These are phyloP conservation scores for Didymella glomerata DNA, from an alignment of 2,329 filamentous ascomycete genomes.

Conservation along the genomic window DNA sequence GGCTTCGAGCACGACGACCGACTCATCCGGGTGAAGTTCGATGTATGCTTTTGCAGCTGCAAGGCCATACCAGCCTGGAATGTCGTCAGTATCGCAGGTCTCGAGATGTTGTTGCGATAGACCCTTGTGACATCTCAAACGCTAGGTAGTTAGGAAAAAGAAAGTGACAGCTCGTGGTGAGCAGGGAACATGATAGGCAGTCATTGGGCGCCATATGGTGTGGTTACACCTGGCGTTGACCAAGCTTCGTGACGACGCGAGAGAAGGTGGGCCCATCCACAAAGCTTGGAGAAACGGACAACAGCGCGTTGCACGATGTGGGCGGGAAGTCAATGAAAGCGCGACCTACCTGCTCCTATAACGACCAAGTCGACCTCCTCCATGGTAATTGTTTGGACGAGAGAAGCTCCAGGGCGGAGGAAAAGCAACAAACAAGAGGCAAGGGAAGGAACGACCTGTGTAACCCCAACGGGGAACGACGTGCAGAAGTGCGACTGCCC, in stretches of 20 bases:
- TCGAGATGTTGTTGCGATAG: not conserved
- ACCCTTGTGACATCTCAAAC: constrained; percentile 1
- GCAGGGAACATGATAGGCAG: constrained; percentile 2
- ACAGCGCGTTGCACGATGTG: not conserved
- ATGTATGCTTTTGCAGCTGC: constrained; percentile 46
- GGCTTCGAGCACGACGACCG: constrained; percentile 55
- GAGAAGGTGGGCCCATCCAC: not conserved
- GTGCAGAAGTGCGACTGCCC: constrained; percentile 1
- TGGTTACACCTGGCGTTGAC: not conserved
- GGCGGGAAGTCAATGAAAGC: not conserved
- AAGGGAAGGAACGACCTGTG: constrained; percentile 2
- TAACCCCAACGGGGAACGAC: not conserved
- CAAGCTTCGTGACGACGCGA: not conserved
- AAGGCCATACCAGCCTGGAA: constrained; percentile 45
- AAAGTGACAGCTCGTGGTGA: constrained; percentile 5
- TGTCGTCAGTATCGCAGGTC: constrained; percentile 3
- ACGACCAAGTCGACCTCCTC: constrained; percentile 33
- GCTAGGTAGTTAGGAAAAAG: not conserved
- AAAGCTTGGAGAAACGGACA: not conserved
- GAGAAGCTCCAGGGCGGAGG: not conserved
- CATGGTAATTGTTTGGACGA: constrained; percentile 14
- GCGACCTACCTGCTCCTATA: constrained; percentile 37
- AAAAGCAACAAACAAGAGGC: not conserved
- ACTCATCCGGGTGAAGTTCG: constrained; percentile 51
- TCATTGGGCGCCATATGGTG: not conserved